phyloP scores from a whole-genome alignment of 306 rosid genomes.

The Vigna mungo region DNA sequence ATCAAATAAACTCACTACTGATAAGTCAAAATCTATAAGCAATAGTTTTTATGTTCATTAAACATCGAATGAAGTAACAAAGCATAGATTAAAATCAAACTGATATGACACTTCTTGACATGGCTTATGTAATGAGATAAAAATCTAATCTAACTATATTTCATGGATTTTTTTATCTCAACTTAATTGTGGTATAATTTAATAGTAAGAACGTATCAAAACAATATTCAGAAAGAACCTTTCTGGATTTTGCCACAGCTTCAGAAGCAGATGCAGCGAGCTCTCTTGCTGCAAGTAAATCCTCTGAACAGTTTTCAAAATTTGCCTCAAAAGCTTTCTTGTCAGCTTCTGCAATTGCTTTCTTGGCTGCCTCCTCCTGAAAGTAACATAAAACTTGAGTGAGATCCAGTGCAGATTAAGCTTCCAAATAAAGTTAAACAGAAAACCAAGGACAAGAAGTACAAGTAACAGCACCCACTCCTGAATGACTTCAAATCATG shows the following conservation, averaged over 20 bases:
- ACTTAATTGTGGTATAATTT: not conserved
- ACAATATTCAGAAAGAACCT: constrained; percentile 46
- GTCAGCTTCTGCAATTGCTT: constrained; percentile 56
- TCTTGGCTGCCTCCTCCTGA: constrained; percentile 80
- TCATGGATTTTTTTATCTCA: not conserved
- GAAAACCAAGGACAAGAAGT: constrained; percentile 21
- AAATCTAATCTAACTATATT: not conserved
- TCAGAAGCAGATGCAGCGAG: constrained; percentile 52
- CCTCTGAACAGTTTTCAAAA: constrained; percentile 55
- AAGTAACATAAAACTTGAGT: constrained; percentile 10
- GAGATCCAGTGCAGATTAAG: constrained; percentile 34
- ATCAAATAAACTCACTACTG: constrained; percentile 4
- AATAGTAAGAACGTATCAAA: constrained; percentile 14
- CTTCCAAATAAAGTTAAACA: constrained; percentile 21
- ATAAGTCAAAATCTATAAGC: constrained; percentile 32
- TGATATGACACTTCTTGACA: not conserved
- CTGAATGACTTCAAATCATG: constrained; percentile 20
- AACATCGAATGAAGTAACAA: not conserved
- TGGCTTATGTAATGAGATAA: not conserved
- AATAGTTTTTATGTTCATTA: not conserved
- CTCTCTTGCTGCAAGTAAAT: constrained; percentile 54
- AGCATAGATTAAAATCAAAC: not conserved
- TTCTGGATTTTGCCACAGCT: constrained; percentile 60
- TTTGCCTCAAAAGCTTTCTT: constrained; percentile 55
- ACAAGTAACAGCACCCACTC: not conserved